A percentile compares a stretch with the other conserved stretches of the same genome.
Conservation (phyloP, 176 grass and related monocot species). For the Rhynchospora pubera region DNA sequence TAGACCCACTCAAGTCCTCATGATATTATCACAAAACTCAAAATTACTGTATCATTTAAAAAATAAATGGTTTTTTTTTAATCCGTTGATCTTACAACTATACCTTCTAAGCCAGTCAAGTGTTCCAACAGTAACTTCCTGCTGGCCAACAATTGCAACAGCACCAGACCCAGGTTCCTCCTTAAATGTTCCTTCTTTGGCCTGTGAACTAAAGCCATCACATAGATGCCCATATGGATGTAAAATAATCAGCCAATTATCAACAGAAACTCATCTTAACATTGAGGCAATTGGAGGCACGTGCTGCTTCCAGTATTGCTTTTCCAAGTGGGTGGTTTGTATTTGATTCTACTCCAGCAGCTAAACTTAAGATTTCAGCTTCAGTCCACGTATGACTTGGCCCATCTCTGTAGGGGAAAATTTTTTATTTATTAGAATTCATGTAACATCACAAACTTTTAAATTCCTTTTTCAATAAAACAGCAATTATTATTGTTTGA, state of each 20-base stretch:
- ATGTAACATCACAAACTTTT: not conserved
- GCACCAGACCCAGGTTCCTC: conserved; percentile 97
- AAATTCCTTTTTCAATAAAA: not conserved
- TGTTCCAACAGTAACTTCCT: conserved; percentile 79
- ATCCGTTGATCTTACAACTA: not conserved
- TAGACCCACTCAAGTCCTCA: not conserved
- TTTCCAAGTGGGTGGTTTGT: conserved; percentile 95
- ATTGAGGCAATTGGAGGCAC: conserved; percentile 36
- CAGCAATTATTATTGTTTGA: not conserved
- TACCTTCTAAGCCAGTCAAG: conserved; percentile 91
- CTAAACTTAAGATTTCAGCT: conserved; percentile 79
- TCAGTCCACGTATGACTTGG: conserved; percentile 44
- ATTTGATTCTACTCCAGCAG: conserved; percentile 88
- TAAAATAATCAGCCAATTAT: not conserved
- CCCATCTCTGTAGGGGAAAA: conserved; percentile 40
- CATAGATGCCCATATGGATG: not conserved
- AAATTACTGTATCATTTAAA: not conserved
- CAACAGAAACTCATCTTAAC: conserved; percentile 40
- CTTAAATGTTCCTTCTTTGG: conserved; percentile 68
- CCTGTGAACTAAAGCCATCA: conserved; percentile 30
- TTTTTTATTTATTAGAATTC: conserved; percentile 36
- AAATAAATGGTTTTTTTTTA: conserved; percentile 1
- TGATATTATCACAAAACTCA: not conserved
- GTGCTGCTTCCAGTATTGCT: conserved; percentile 75
- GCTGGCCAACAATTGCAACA: conserved; percentile 57